Conservation (phyloP, 2,329 filamentous ascomycete species). For the Apiospora sp. region DNA sequence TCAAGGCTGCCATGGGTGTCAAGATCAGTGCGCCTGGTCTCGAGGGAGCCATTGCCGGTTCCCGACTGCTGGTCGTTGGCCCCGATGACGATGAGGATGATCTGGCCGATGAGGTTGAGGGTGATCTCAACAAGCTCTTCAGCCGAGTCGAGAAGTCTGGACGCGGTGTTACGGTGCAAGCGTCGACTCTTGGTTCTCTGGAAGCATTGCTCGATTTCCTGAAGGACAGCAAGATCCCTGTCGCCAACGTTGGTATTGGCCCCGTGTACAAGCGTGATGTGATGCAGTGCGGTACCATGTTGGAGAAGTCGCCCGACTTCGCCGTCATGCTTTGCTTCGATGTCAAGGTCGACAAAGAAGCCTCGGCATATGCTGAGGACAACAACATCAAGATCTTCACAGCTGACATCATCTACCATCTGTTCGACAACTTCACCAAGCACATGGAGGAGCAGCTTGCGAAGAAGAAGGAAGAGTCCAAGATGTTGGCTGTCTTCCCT, state of each 20-base stretch:
- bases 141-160: conserved; percentile 91
- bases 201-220: conserved; percentile 97
- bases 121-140: conserved; percentile 89
- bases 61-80: conserved; percentile 90
- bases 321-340: conserved; percentile 99
- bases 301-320: conserved; percentile 93
- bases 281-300: conserved; percentile 93
- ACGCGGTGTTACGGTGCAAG: conserved; percentile 95
- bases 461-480: conserved; percentile 95
- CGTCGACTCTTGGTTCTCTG: conserved; percentile 94
- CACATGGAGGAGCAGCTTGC: conserved; percentile 89
- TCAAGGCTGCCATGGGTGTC: conserved; percentile 97
- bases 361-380: conserved; percentile 87
- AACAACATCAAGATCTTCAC: conserved; percentile 98
- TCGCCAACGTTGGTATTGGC: conserved; percentile 95
- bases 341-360: conserved; percentile 98
- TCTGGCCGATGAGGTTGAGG: conserved; percentile 94
- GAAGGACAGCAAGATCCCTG: conserved; percentile 94
- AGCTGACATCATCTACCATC: conserved; percentile 98
- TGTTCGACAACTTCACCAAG: conserved; percentile 95
- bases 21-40: conserved; percentile 98
- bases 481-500: conserved; percentile 95
- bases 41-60: conserved; percentile 95
- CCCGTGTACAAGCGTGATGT: conserved; percentile 98
- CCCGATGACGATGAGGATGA: conserved; percentile 97